Percentiles rank a stretch among this genome's conserved stretches.
These are phyloP conservation scores for Teunomyces atbi DNA, from an alignment of 805 yeast genomes.

Conservation along the genomic window DNA sequence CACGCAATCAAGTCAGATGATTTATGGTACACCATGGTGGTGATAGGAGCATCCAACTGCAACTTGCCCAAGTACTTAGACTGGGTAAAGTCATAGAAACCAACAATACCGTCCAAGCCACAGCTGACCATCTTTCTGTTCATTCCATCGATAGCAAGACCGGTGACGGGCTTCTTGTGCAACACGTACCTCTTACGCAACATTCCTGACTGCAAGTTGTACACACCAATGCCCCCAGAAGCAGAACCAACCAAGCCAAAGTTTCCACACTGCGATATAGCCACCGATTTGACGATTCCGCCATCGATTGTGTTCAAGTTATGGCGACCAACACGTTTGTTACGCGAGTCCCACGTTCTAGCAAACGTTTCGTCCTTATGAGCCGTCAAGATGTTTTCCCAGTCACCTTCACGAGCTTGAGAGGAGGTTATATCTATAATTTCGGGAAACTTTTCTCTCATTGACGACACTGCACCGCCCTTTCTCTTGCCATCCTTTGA, in stretches of 20 bases:
- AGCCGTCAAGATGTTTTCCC: conserved; percentile 91
- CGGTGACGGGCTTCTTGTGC: conserved; percentile 82
- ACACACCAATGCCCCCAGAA: conserved; percentile 78
- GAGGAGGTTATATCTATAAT: conserved; percentile 68
- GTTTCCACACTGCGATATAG: conserved; percentile 91
- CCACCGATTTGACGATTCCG: conserved; percentile 70
- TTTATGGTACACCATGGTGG: conserved; percentile 72
- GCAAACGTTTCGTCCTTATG: conserved; percentile 84
- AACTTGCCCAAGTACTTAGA: conserved; percentile 67
- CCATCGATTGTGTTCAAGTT: conserved; percentile 72
- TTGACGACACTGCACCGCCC: conserved; percentile 53
- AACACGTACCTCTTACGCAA: conserved; percentile 65
- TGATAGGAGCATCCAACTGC: conserved; percentile 72
- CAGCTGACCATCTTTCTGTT: conserved; percentile 82
- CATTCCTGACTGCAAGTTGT: conserved; percentile 89
- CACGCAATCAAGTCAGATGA: conserved; percentile 83
- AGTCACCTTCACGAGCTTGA: conserved; percentile 75
- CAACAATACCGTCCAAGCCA: conserved; percentile 87
- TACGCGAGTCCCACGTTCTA: conserved; percentile 83
- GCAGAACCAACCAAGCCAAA: conserved; percentile 91
- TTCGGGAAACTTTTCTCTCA: conserved; percentile 75
- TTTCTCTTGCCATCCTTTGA: conserved; percentile 34
- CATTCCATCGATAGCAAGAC: conserved; percentile 86
- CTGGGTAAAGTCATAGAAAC: conserved; percentile 79
- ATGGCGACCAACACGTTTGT: conserved; percentile 77